A percentile compares a stretch with the other conserved stretches of the same genome.
Conservation (phyloP, 2,329 filamentous ascomycete species). For the Cryoendolithus antarcticus region DNA sequence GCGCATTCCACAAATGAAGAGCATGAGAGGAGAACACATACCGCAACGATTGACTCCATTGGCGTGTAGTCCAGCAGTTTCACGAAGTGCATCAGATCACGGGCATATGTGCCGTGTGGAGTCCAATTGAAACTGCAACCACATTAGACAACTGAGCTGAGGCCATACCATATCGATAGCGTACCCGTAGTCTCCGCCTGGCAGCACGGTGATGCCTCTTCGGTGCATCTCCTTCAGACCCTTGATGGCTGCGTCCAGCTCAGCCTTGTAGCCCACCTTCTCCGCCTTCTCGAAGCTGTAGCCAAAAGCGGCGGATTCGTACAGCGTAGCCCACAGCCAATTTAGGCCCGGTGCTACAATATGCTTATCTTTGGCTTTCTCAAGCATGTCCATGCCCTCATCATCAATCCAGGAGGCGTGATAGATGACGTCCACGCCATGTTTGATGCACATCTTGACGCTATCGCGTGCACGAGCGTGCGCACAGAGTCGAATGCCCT, state of each 20-base stretch:
- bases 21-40: too few species aligned
- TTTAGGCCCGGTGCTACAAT: conserved; percentile 34
- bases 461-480: conserved; percentile 35
- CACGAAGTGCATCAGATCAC: conserved; percentile 35
- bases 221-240: conserved; percentile 34
- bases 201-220: conserved; percentile 34
- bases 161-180: too few species aligned
- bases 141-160: too few species aligned
- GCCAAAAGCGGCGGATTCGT: conserved; percentile 30
- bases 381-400: conserved; percentile 28
- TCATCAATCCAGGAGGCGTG: conserved; percentile 36
- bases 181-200: conserved; percentile 23
- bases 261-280: conserved; percentile 32
- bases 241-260: conserved; percentile 28
- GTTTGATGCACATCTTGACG: conserved; percentile 30
- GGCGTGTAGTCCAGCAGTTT: conserved; percentile 34
- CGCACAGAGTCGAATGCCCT: conserved; percentile 30
- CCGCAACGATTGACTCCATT: conserved; percentile 29
- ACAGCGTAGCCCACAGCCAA: conserved; percentile 29
- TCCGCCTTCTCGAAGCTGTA: conserved; percentile 32
- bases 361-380: conserved; percentile 27
- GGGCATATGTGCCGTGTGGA: conserved; percentile 26
- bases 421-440: conserved; percentile 37
- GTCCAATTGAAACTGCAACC: conserved; percentile 1
- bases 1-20: too few species aligned